Base-by-base conservation (phyloP, 306 rosid genomes). In the Cucurbita ficifolia region DNA sequence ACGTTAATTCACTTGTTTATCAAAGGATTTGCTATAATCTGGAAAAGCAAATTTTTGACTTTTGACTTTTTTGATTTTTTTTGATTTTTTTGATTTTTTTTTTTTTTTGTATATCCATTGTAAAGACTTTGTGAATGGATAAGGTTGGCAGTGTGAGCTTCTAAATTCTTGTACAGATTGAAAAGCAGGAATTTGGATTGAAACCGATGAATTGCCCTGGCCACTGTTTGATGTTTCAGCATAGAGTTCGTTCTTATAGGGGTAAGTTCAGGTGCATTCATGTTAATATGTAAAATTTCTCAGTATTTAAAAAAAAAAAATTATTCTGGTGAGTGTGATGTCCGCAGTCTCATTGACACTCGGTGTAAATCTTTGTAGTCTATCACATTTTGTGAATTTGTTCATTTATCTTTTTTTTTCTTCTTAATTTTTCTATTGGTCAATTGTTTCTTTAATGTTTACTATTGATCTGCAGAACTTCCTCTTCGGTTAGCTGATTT, bases 121-220 rank as follows among this genome's bases (percentile, higher is more conserved):
- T 52, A 16, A 6, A 17, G 12, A 50, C 18, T 17, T 17, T 16
- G 9, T 52, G 57, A 52, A 29, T 52, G 22, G 22, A 52, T 16
- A 17, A n/a, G 10, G 33, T 29, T 29, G 3, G 33, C 33, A 39
- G 52, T 48, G 39, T 69, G 42, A 48, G 43, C 56, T 48, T 29
- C 13, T 36, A 42, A 48, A 12, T 36, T 12, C 5, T 80, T 18
- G 53, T 19, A 42, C 87, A 94, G 98, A 79, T 94, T 76, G 98
- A 94, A 83, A 94, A 90, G 78, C 98, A 94, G 72, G 97, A 94
- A 76, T 94, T 94, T 85, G 98, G 98, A 75, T 68, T 94, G 85
- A 94, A 94, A 80, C 98, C 98, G 35, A 94, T 90, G 98, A 94
- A 94, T 82, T 94, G 98, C 85, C 98, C 97, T 0, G 98, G 98